Evolutionary conservation across 345 rosid species (phyloP).

Genomic region (Reutealis trisperma): DNA sequence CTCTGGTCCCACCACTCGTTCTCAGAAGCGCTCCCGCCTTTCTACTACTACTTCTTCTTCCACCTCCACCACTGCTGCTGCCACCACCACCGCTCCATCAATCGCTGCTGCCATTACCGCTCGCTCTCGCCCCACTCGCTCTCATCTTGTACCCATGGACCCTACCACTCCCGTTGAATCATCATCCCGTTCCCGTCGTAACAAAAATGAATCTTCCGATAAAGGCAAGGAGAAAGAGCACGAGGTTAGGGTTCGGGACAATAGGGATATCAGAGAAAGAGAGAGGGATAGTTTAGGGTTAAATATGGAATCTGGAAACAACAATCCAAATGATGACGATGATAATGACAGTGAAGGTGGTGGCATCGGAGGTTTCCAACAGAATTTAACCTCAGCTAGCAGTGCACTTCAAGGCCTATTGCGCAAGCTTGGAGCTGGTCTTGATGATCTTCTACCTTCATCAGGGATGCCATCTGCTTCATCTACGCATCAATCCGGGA

Average conservation of each 20-base stretch:
- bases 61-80: slow-evolving; percentile 14
- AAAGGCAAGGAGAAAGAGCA: slow-evolving; percentile 98
- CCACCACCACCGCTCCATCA: slow-evolving; percentile 15
- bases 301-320: slow-evolving; percentile 54
- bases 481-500: slow-evolving; percentile 76
- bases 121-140: slow-evolving; percentile 51
- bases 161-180: slow-evolving; percentile 55
- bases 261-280: slow-evolving; percentile 45
- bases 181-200: slow-evolving; percentile 72
- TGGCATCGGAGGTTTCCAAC: slow-evolving; percentile 67
- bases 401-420: slow-evolving; percentile 92
- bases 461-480: slow-evolving; percentile 81
- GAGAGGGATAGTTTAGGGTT: slow-evolving; percentile 43
- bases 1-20: slow-evolving; percentile 78
- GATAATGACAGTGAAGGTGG: slow-evolving; percentile 90
- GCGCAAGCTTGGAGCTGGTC: slow-evolving; percentile 94
- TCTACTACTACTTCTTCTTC: slow-evolving; percentile 42
- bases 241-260: slow-evolving; percentile 58
- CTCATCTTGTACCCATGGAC: slow-evolving; percentile 64
- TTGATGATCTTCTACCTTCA: slow-evolving; percentile 89
- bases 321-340: slow-evolving; percentile 54
- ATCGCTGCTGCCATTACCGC: slow-evolving; percentile 30
- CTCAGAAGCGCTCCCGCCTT: slow-evolving; percentile 72
- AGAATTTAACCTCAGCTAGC: slow-evolving; percentile 90
- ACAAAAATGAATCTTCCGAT: slow-evolving; percentile 46